Evolutionary conservation across 345 rosid genomes (phyloP).

Genomic region (Balakata baccata): DNA sequence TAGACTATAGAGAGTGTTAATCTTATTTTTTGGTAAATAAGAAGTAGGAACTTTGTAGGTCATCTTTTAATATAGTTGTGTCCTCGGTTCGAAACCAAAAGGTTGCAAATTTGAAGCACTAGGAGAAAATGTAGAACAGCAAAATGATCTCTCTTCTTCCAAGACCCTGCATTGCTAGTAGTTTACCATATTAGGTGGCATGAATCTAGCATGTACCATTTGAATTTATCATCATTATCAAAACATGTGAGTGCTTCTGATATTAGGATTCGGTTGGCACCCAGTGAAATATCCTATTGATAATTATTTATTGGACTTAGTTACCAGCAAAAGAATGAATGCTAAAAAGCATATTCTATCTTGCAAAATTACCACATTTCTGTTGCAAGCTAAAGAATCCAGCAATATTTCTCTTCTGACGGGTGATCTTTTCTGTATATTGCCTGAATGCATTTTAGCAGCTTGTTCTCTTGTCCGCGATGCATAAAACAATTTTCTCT

Average conservation of each 20-base stretch:
- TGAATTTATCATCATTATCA: not conserved
- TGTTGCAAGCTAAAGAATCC: not conserved
- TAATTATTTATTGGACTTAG: not conserved
- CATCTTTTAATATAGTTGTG: not conserved
- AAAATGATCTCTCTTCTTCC: not conserved
- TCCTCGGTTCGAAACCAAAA: too few species aligned
- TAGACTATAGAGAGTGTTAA: not conserved
- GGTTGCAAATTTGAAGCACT: not conserved
- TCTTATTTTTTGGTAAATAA: too few species aligned
- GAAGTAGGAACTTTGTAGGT: too few species aligned
- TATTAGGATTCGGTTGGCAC: not conserved
- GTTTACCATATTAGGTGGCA: not conserved
- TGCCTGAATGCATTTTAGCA: not conserved
- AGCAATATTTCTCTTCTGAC: not conserved
- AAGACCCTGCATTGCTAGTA: not conserved
- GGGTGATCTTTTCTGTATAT: not conserved
- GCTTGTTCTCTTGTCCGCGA: not conserved
- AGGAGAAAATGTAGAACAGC: not conserved
- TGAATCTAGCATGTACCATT: not conserved
- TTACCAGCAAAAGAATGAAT: not conserved
- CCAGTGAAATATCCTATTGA: too few species aligned
- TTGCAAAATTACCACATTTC: not conserved
- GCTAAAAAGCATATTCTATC: too few species aligned
- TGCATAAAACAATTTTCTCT: not conserved
- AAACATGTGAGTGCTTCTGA: constrained; percentile 3